Base-by-base conservation (phyloP, 306 rosid genomes). In the Erythrophleum fordii region DNA sequence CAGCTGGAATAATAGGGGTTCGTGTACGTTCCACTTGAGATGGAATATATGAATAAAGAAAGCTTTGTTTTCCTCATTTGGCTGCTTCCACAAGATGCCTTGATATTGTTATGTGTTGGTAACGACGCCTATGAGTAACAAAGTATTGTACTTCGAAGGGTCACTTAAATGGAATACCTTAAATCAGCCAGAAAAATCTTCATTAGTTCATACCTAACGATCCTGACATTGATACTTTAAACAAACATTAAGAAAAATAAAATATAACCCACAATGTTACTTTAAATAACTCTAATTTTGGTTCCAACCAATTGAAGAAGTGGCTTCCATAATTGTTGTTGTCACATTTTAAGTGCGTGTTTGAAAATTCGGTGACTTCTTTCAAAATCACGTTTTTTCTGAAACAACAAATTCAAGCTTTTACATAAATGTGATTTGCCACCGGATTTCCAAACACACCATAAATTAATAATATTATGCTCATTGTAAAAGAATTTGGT, bases 31-130 rank as follows among this genome's bases (percentile, higher is more conserved):
- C 29, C 70, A 23, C 55, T 4, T 46, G 52, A 67, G 51, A n/a
- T 78, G 83, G 56, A 80, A 62, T 31, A 56, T 67, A 56, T 58
- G 80, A 77, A 85, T 77, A 72, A 60, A 60, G 39, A 1, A 5
- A 7, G 5, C 67, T 28, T 14, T 46, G 51, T 65, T 46, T 58
- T 4, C 9, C 62, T 5, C 23, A 10, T 56, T 51, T 51, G 11
- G 10, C 11, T 51, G 23, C 56, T 18, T 51, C 56, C 42, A 2
- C 7, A 8, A 8, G 1, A 7, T 39, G 42, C 42, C 42, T 39
- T 5, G 25, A 16, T 10, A 28, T 11, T 46, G 16, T 74, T 41
- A 20, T 44, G 28, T 12, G 25, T 29, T 31, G 46, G 29, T 42
- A 17, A 35, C 59, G 25, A 55, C 58, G 42, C 18, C 16, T 8